Base-by-base conservation (phyloP, 106 monocot species). In the Platanthera zijinensis region DNA sequence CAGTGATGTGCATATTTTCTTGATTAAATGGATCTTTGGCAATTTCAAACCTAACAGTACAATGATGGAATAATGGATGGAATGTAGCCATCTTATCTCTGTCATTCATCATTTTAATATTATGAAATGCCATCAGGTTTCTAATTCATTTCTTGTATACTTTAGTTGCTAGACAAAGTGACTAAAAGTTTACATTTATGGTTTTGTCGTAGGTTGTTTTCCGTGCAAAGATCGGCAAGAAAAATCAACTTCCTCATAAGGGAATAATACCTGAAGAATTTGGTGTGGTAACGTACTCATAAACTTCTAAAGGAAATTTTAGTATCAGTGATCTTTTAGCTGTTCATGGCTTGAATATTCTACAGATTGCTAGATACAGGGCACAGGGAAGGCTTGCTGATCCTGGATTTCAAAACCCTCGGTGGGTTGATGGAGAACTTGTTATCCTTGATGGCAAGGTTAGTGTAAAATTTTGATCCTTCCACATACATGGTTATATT, bases 371-470 rank as follows among this genome's bases (percentile, higher is more conserved):
- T 53, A 82, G 97, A 52, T 99, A 88, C 51, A 99, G 90, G 74
- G 97, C 94, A 46, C 94, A 92, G 83, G 94, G 97, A 3, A 86
- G 87, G 80, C 68, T 99, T 70, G 87, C 96, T 78, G 94, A 99
- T 62, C 89, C 91, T 76, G 97, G 94, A 47, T 99, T 86, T 51
- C 63, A 78, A 18, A 94, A 91, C 32, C 87, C 94, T 76, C 82
- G 84, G 25, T 99, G 97, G 97, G 97, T 99, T 80, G 94, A 99
- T 81, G 97, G 97, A 12, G 97, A 99, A 67, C 89, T 99, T 47
- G 82, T 99, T 15, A 89, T 99, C 71, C 86, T 99, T 54, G 87
- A 99, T 75, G 94, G 91, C 69, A 99, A 92, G 89, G 97, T 95
- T 69, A 73, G 76, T 84, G 76, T 84, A 93, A 86, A 84, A 32